Conservation (phyloP, 345 rosid species). For the Populus euphratica region DNA sequence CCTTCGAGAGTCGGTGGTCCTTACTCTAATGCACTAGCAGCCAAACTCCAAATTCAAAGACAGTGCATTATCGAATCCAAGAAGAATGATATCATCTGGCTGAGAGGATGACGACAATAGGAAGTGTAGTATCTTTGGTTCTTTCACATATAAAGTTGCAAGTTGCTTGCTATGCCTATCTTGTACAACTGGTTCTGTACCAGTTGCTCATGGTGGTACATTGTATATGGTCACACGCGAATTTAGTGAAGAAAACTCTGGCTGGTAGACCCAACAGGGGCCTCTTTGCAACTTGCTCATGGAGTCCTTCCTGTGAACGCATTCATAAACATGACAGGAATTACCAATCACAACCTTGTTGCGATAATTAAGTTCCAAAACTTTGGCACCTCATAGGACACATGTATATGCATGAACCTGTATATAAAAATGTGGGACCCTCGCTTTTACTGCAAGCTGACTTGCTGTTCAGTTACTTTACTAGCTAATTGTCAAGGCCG, state of each 20-base stretch:
- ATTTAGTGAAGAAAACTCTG: constrained; percentile 1
- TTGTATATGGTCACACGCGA: constrained; percentile 13
- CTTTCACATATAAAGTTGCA: background rate
- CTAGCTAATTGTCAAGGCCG: background rate
- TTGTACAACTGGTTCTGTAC: background rate
- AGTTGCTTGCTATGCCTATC: constrained; percentile 12
- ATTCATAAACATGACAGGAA: background rate
- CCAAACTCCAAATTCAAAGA: background rate
- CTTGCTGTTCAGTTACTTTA: background rate
- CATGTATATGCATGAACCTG: background rate
- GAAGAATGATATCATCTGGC: constrained; percentile 8
- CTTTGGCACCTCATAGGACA: background rate
- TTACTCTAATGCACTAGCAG: background rate
- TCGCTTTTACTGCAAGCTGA: background rate
- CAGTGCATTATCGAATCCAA: background rate
- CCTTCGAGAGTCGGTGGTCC: background rate
- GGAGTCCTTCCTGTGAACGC: background rate
- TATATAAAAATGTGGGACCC: background rate
- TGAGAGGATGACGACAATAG: background rate
- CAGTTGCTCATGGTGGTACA: background rate
- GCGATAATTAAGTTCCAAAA: background rate
- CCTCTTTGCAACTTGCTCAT: constrained; percentile 24
- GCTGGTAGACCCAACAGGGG: constrained; percentile 18
- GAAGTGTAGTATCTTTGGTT: background rate
- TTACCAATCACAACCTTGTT: background rate